phyloP scores from a whole-genome alignment of 495 filamentous ascomycete species.

The Talaromyces nanjingensis region DNA sequence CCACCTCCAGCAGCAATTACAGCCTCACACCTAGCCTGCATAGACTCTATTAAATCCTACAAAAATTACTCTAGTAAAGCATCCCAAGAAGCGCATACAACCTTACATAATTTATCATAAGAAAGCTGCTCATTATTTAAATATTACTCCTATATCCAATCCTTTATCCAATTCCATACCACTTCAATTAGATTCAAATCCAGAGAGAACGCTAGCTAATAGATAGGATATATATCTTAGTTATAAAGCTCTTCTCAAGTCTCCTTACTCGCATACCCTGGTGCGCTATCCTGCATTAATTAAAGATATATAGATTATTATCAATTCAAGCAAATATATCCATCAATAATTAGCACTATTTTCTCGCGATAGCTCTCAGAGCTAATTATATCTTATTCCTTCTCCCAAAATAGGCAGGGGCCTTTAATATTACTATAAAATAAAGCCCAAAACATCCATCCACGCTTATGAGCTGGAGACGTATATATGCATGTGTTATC shows the following conservation, averaged over 20 bases:
- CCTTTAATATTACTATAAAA: not conserved
- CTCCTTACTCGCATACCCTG: too few relatives aligned
- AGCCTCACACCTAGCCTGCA: constrained; percentile 10
- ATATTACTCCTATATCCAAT: too few relatives aligned
- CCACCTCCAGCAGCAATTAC: constrained; percentile 10
- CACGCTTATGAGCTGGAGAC: too few relatives aligned
- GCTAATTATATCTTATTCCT: not conserved
- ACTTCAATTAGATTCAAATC: too few relatives aligned
- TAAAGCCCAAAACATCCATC: too few relatives aligned
- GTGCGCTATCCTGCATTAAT: too few relatives aligned
- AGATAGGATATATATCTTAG: too few relatives aligned
- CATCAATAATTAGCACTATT: not conserved
- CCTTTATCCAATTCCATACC: too few relatives aligned
- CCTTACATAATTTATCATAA: not conserved
- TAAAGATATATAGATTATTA: not conserved
- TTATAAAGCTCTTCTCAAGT: too few relatives aligned
- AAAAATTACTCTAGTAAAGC: not conserved
- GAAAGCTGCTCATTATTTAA: too few relatives aligned
- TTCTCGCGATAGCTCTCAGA: not conserved
- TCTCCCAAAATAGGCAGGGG: not conserved
- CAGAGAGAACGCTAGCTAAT: too few relatives aligned
- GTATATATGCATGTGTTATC: too few relatives aligned
- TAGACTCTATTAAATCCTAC: constrained; percentile 9
- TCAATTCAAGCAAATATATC: not conserved
- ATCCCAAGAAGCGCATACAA: not conserved